Conservation (phyloP, 2,329 filamentous ascomycete genomes). For the Botrytis deweyae region DNA sequence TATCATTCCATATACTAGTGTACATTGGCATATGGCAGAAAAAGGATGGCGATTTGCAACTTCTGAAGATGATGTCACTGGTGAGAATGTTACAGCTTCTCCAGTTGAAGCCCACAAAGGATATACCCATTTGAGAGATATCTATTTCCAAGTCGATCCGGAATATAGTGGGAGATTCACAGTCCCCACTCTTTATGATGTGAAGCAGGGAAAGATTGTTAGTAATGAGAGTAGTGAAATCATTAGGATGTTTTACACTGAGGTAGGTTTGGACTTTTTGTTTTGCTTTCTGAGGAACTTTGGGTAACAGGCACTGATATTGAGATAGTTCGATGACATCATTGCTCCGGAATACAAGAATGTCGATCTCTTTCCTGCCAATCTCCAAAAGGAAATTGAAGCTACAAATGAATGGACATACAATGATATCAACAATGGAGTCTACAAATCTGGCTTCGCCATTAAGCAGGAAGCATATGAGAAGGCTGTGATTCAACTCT, state of each 20-base stretch:
- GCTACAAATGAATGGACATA: constrained; percentile 80
- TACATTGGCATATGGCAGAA: constrained; percentile 64
- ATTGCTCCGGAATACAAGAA: constrained; percentile 58
- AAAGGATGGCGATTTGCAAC: constrained; percentile 67
- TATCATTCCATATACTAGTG: constrained; percentile 56
- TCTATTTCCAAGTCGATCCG: constrained; percentile 66
- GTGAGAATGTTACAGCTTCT: constrained; percentile 64
- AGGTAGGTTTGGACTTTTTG: constrained; percentile 55
- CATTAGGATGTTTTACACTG: constrained; percentile 77
- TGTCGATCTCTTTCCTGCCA: constrained; percentile 66
- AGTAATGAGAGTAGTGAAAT: constrained; percentile 84
- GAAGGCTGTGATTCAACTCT: constrained; percentile 67
- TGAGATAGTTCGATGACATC: constrained; percentile 69
- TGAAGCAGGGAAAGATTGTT: constrained; percentile 65
- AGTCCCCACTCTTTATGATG: constrained; percentile 67
- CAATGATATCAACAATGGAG: constrained; percentile 67
- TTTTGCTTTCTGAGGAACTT: neutral
- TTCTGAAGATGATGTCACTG: constrained; percentile 55
- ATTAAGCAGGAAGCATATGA: constrained; percentile 82
- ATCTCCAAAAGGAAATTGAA: constrained; percentile 67
- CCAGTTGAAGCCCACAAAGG: constrained; percentile 60
- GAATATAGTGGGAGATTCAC: constrained; percentile 69
- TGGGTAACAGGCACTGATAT: constrained; percentile 5
- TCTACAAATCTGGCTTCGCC: constrained; percentile 79
- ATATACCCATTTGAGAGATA: constrained; percentile 63